Evolutionary conservation across 495 filamentous ascomycete genomes (phyloP).

Genomic region (Trichoderma erinaceum): DNA sequence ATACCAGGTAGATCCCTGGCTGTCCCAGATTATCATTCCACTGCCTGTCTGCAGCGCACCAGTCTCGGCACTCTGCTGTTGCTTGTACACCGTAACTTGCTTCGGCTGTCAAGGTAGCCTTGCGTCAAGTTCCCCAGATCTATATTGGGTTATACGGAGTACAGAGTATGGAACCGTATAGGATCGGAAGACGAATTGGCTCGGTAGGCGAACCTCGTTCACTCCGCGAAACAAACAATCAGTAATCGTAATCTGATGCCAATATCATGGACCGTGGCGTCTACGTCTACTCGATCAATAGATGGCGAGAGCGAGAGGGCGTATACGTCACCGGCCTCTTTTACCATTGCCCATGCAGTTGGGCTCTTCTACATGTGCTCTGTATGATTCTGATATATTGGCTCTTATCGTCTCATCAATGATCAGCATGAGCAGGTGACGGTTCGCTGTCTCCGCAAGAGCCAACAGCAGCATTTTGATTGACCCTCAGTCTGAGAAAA

Average conservation of each 20-base stretch:
- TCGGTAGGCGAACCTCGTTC: constrained; percentile 4
- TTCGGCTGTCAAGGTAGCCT: constrained; percentile 5
- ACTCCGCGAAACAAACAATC: not conserved
- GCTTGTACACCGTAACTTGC: constrained; percentile 8
- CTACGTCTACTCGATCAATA: not conserved
- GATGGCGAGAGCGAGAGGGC: not conserved
- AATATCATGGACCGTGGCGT: not conserved
- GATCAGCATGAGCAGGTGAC: constrained; percentile 10
- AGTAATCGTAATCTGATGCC: not conserved
- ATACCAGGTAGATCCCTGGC: not conserved
- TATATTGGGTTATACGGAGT: not conserved
- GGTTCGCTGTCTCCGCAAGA: not conserved
- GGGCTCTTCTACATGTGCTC: not conserved
- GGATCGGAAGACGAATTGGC: not conserved
- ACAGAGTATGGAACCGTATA: not conserved
- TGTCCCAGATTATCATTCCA: not conserved
- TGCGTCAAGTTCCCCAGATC: constrained; percentile 11
- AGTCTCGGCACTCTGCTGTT: not conserved
- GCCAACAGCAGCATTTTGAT: not conserved
- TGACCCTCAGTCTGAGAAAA: not conserved
- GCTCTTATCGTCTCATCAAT: constrained; percentile 2
- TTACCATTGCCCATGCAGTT: not conserved
- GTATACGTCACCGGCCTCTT: not conserved
- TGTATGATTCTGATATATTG: not conserved
- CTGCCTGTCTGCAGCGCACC: not conserved